A percentile compares a stretch with the other conserved stretches of the same genome.
These are phyloP conservation scores for Colletotrichum orchidophilum DNA, from an alignment of 2,329 filamentous ascomycete genomes.

Conservation along the genomic window DNA sequence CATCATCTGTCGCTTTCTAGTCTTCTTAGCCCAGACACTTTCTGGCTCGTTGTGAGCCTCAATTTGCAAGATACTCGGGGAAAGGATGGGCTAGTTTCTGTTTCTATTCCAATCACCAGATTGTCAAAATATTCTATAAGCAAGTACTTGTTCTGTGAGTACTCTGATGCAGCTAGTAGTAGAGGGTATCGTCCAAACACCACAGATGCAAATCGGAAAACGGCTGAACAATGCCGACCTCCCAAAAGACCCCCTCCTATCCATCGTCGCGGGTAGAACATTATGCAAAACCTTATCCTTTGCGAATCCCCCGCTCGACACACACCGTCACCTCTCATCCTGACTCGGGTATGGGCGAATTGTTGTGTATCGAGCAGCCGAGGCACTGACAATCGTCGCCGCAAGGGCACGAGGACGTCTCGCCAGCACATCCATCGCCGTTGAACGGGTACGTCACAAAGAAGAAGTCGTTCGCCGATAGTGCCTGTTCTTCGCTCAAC, in stretches of 20 bases:
- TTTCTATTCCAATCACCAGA: background rate
- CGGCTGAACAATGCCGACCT: slow-evolving; percentile 13
- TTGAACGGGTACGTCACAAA: slow-evolving; percentile 65
- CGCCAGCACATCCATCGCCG: slow-evolving; percentile 57
- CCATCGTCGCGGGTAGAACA: background rate
- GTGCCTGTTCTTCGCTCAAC: slow-evolving; percentile 58
- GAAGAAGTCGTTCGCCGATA: slow-evolving; percentile 64
- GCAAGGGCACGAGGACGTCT: slow-evolving; percentile 62
- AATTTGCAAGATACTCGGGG: background rate
- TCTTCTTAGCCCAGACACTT: background rate
- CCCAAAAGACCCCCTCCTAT: background rate
- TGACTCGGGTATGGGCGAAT: slow-evolving; percentile 27
- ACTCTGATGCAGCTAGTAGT: slow-evolving; percentile 9
- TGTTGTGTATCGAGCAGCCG: slow-evolving; percentile 64
- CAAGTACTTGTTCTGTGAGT: background rate
- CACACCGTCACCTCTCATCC: background rate
- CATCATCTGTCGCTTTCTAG: background rate
- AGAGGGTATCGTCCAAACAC: slow-evolving; percentile 28
- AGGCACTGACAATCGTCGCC: slow-evolving; percentile 68
- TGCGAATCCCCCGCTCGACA: background rate
- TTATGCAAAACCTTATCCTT: background rate
- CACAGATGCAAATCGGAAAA: slow-evolving; percentile 10
- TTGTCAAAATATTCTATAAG: background rate
- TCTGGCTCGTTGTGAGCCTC: background rate
- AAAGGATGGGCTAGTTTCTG: background rate